Base-by-base conservation (phyloP, 169 alveolate genomes). In the Plasmodium cynomolgi region DNA sequence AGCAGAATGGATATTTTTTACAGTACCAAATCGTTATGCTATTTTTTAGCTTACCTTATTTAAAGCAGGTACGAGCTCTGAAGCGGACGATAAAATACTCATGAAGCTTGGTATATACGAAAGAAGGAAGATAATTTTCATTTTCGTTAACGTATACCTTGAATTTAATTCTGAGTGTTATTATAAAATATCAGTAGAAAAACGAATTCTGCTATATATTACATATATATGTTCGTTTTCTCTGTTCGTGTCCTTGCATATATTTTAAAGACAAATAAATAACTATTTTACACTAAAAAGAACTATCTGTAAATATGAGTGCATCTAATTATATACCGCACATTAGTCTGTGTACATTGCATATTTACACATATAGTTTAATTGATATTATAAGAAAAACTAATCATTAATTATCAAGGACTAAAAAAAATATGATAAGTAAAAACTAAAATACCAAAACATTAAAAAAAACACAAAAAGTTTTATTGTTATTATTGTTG, bases 71-170 rank as follows among this genome's bases (percentile, higher is more conserved):
- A 9, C 2, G 29, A 33, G 2, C 23, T 77, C 68, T 37, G 54
- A 77, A 77, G 84, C 68, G 50, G 84, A 77, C 23, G 84, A 29
- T 33, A 77, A 33, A 77, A 77, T 33, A 33, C 17, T 9, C 23
- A 33, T 6, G 17, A 33, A 11, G 31, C 84, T 2, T 7, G 84
- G 15, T 33, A 77, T 2, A 77, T 77, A 77, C 1, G 68, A 77
- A 33, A 77, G 84, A 77, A 77, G 20, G 84, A 77, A 33, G 7
- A 77, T 33, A 17, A 77, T 77, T 77, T 77, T 77, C 84, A 77
- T 77, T 13, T 23, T 77, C 29, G 29, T 11, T 33, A 29, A 77
- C 68, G 50, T 6, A 23, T 31, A 26, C 62, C 9, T 15, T 29
- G 31, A 37, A 29, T 33, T 77, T 33, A 77, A 33, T 77, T 39